These are phyloP conservation scores for Orbilia ellipsospora DNA, from an alignment of 2,329 filamentous ascomycete species.

Conservation along the genomic window DNA sequence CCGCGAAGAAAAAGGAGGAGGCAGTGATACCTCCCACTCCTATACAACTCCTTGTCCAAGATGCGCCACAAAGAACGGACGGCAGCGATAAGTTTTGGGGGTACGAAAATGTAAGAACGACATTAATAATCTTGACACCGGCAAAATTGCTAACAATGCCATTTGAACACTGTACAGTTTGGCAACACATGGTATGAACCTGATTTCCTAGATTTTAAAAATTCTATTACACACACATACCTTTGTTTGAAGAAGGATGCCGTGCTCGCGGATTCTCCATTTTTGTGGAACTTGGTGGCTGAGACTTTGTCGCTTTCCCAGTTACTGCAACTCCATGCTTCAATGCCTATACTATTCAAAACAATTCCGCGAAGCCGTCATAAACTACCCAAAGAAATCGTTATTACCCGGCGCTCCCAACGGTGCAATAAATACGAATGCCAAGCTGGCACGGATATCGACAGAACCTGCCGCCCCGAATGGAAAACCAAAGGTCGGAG, in stretches of 20 bases:
- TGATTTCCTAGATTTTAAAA: conserved; percentile 57
- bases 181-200: conserved; percentile 54
- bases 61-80: conserved; percentile 82
- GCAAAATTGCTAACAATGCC: conserved; percentile 19
- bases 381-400: conserved; percentile 79
- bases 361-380: conserved; percentile 90
- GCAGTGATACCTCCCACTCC: conserved; percentile 46
- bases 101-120: conserved; percentile 85
- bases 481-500: conserved; percentile 41
- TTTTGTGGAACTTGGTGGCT: conserved; percentile 36
- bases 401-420: conserved; percentile 65
- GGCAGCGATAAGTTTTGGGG: conserved; percentile 99
- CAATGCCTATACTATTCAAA: conserved; percentile 97
- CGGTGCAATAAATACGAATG: conserved; percentile 64
- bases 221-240: conserved; percentile 2
- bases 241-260: conserved; percentile 17
- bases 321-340: conserved; percentile 98
- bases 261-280: neutral
- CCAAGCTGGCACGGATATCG: conserved; percentile 61
- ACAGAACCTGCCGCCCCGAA: conserved; percentile 60
- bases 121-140: conserved; percentile 16
- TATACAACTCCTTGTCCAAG: conserved; percentile 77
- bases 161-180: conserved; percentile 50
- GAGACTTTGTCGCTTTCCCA: conserved; percentile 63
- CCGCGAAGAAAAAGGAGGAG: conserved; percentile 47